Evolutionary conservation across 306 rosid genomes (phyloP).

Genomic region (Lotus japonicus): DNA sequence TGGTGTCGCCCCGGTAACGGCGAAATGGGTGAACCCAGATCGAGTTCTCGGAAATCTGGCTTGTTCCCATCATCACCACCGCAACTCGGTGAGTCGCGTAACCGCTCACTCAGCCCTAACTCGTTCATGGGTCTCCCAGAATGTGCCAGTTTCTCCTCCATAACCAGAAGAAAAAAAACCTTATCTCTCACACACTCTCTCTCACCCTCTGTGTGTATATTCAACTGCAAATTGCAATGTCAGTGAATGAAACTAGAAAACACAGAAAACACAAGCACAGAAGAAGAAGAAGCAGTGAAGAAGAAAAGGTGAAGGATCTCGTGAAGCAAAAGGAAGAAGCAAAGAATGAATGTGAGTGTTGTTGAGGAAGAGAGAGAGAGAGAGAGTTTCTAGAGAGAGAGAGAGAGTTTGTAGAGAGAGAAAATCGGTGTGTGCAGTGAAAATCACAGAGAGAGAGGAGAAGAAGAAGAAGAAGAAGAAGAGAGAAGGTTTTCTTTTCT

Average conservation of each 20-base stretch:
- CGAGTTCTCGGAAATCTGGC: constrained; percentile 77
- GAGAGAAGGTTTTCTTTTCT: neutral
- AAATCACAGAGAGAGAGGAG: too few species aligned
- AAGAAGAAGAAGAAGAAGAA: neutral
- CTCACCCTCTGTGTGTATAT: too few species aligned
- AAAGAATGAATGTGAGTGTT: constrained; percentile 71
- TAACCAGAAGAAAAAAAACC: neutral
- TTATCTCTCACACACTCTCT: too few species aligned
- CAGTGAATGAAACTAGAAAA: too few species aligned
- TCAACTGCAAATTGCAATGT: too few species aligned
- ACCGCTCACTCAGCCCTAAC: constrained; percentile 39
- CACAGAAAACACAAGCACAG: neutral
- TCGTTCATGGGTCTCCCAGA: constrained; percentile 47
- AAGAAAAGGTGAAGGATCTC: constrained; percentile 41
- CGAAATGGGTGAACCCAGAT: constrained; percentile 83
- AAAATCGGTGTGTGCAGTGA: neutral
- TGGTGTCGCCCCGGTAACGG: constrained; percentile 59
- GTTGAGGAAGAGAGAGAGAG: constrained; percentile 9
- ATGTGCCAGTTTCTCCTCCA: constrained; percentile 50
- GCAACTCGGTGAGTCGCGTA: constrained; percentile 55
- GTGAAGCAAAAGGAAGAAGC: constrained; percentile 63
- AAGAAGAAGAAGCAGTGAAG: neutral
- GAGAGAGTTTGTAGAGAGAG: too few species aligned
- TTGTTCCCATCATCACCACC: constrained; percentile 40
- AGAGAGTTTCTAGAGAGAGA: neutral